Percentiles rank a stretch among this genome's conserved stretches.
Evolutionary conservation across 768 basidiomycete genomes (phyloP).

Genomic region (Kwoniella sp.): DNA sequence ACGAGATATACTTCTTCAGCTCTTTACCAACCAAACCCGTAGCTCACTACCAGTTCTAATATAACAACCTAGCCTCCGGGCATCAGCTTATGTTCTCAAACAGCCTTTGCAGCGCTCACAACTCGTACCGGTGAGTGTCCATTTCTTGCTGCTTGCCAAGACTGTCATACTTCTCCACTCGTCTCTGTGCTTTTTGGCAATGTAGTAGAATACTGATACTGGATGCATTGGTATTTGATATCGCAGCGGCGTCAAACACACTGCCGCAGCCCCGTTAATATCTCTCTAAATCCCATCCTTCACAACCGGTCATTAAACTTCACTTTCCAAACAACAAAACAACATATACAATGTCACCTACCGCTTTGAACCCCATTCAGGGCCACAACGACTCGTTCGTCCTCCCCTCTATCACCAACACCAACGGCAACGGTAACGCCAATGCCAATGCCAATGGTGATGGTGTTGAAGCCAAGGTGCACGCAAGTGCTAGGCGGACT

Average conservation of each 20-base stretch:
- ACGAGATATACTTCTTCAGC: neutral
- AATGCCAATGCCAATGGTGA: slow-evolving; percentile 7
- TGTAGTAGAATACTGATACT: neutral
- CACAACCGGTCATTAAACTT: slow-evolving; percentile 20
- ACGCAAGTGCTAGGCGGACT: slow-evolving; percentile 48
- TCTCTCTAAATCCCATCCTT: slow-evolving; percentile 44
- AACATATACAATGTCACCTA: slow-evolving; percentile 53
- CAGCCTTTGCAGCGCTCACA: slow-evolving; percentile 86
- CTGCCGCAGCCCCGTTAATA: slow-evolving; percentile 67
- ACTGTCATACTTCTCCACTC: neutral
- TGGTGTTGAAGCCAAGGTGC: slow-evolving; percentile 30
- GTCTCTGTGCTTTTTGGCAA: no score
- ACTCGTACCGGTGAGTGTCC: slow-evolving; percentile 59
- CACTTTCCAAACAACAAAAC: slow-evolving; percentile 33
- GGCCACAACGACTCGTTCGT: slow-evolving; percentile 44
- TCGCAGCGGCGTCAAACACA: slow-evolving; percentile 78
- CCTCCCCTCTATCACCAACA: slow-evolving; percentile 20
- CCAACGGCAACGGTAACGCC: slow-evolving; percentile 3
- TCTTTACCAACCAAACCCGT: neutral
- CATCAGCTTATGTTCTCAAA: slow-evolving; percentile 85
- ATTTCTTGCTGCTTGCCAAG: neutral
- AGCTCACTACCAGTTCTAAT: no score
- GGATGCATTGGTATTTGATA: neutral
- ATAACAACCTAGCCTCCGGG: slow-evolving; percentile 15
- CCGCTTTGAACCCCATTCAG: slow-evolving; percentile 40